Conservation (phyloP, 805 yeast species). For the Cyberlindnera mississippiensis region DNA sequence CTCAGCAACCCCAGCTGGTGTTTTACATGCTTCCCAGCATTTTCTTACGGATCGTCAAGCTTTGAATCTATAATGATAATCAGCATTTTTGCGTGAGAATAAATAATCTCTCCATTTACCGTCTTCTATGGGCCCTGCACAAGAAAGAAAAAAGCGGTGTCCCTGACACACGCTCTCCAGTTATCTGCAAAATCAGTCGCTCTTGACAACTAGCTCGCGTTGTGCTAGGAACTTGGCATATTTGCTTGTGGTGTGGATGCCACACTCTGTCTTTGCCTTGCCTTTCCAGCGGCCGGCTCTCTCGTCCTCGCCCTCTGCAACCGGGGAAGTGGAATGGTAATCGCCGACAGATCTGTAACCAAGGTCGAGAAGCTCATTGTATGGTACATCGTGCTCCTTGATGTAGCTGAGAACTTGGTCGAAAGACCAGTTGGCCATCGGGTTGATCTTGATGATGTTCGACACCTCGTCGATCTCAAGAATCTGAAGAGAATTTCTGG, state of each 20-base stretch:
- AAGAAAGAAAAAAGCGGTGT: too few relatives aligned
- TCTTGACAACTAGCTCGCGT: slow-evolving; percentile 2
- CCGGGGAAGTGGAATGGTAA: slow-evolving; percentile 91
- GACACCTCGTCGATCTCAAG: slow-evolving; percentile 70
- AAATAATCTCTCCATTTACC: background rate
- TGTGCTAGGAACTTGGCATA: slow-evolving; percentile 56
- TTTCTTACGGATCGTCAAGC: too few relatives aligned
- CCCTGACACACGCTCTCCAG: background rate
- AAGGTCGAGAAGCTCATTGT: slow-evolving; percentile 74
- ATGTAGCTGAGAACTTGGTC: slow-evolving; percentile 66
- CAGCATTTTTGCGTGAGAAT: background rate
- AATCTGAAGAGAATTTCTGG: slow-evolving; percentile 64
- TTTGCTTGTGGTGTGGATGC: slow-evolving; percentile 79
- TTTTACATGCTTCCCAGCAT: too few relatives aligned
- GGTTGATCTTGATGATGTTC: slow-evolving; percentile 81
- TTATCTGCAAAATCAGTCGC: background rate
- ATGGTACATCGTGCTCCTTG: slow-evolving; percentile 70
- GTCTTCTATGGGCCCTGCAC: too few relatives aligned
- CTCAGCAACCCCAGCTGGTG: too few relatives aligned
- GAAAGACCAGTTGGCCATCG: slow-evolving; percentile 81
- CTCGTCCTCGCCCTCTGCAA: slow-evolving; percentile 88
- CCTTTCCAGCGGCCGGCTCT: slow-evolving; percentile 98
- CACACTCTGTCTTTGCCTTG: slow-evolving; percentile 88
- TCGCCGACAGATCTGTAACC: slow-evolving; percentile 94
- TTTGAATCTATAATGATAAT: background rate